Evolutionary conservation across 805 yeast species (phyloP), one percentile per base, ranked within the genome.

Genomic region (Wickerhamiella azymoides): DNA sequence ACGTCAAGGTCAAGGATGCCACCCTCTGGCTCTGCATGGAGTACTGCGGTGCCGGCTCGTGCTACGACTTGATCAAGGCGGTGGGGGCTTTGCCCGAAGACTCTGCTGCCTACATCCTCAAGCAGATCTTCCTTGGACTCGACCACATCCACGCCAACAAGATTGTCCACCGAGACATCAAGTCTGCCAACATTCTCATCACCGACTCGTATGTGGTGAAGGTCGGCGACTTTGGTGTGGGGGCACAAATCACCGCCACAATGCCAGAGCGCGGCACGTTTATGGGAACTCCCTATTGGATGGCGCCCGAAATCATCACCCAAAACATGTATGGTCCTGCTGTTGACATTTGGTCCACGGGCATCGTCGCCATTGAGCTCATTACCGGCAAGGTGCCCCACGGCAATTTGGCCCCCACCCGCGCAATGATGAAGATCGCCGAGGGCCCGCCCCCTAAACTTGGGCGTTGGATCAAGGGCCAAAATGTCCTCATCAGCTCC

Each of bases 281-380:
- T 69, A 95, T 86, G 44, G 97, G 97, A 1, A 86, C 96, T 0
- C 96, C 96, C 11, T 84, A 76, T 62, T 88, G 96, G 96, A 88
- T 89, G 97, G 98, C 98, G 0, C 98, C 98, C 0, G 98, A 92
- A 60, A 82, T 89, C n/a, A 81, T 92, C 38, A 60, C 68, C 5
- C 60, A 72, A 57, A 60, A 64, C 9, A 94, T 92, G 0, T 86
- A 92, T 61, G 73, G 83, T 57, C 82, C 79, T 50, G 83, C 81
- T 56, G 94, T 86, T 1, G 98, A 92, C 59, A 83, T 92, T 45
- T 92, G 98, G 98, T 85, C 96, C 0, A 67, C 86, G 18, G 98
- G 98, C 0, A 89, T 92, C 43, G 88, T 97, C 0, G 77, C 84
- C 1, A 81, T 84, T 55, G 98, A 92, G 62, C 66, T 92, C 40